Conservation (phyloP, 345 rosid genomes). For the Euphorbia peplus region DNA sequence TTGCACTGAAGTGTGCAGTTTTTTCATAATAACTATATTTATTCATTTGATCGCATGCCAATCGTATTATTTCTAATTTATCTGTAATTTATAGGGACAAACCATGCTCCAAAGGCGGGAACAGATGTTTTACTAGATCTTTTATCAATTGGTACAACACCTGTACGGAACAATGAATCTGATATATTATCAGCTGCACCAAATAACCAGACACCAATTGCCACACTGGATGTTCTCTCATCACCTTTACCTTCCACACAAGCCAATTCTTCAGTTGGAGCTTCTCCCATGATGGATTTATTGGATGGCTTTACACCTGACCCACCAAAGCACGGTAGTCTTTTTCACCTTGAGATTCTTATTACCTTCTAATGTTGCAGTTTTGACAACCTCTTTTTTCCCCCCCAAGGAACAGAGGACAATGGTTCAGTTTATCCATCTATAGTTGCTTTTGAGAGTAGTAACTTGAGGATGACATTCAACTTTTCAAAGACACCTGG, state of each 20-base stretch:
- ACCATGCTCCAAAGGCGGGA: slow-evolving; percentile 65
- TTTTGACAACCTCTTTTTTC: slow-evolving; percentile 21
- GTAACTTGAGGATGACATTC: slow-evolving; percentile 70
- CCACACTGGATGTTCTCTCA: slow-evolving; percentile 48
- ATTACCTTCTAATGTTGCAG: slow-evolving; percentile 14
- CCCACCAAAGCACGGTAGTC: slow-evolving; percentile 61
- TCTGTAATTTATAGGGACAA: slow-evolving; percentile 36
- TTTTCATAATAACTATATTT: neutral
- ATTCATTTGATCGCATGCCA: neutral
- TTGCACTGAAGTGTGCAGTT: slow-evolving; percentile 2
- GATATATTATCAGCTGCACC: slow-evolving; percentile 58
- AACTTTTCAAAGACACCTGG: slow-evolving; percentile 73
- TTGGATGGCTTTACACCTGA: slow-evolving; percentile 73
- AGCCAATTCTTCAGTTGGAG: slow-evolving; percentile 41
- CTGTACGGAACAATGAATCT: slow-evolving; percentile 50
- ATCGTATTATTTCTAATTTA: neutral
- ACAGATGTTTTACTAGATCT: slow-evolving; percentile 84
- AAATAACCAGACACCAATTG: slow-evolving; percentile 36
- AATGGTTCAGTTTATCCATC: slow-evolving; percentile 78
- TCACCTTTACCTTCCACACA: slow-evolving; percentile 38
- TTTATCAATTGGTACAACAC: slow-evolving; percentile 72
- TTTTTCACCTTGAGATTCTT: slow-evolving; percentile 11
- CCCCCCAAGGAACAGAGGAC: slow-evolving; percentile 51
- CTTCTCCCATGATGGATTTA: slow-evolving; percentile 67
- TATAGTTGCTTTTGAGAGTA: slow-evolving; percentile 79